phyloP scores from a whole-genome alignment of 192 early-diverging fungal species.

The Jimgerdemannia lactiflua region DNA sequence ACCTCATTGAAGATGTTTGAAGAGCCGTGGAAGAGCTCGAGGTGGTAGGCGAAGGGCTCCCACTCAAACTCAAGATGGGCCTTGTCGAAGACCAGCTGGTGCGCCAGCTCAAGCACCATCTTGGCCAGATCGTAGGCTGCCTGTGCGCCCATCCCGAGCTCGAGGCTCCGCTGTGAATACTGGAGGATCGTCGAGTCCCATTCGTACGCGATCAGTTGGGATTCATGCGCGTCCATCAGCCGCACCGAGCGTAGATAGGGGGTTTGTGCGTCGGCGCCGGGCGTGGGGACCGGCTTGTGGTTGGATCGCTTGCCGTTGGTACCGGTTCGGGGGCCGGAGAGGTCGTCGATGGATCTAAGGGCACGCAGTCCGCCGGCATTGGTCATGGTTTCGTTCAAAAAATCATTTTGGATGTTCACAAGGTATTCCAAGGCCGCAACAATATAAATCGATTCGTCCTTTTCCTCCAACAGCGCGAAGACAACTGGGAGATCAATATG shows the following conservation, averaged over 20 bases:
- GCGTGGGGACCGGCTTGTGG: not conserved
- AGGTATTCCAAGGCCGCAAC: slow-evolving; percentile 12
- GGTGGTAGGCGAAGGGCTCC: slow-evolving; percentile 13
- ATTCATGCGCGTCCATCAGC: not conserved
- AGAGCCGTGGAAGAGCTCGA: slow-evolving; percentile 12
- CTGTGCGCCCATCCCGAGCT: slow-evolving; percentile 6
- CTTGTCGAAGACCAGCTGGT: slow-evolving; percentile 4
- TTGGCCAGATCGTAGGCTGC: slow-evolving; percentile 15
- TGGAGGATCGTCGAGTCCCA: slow-evolving; percentile 11
- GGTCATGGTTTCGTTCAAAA: slow-evolving; percentile 4
- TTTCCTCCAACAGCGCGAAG: slow-evolving; percentile 3
- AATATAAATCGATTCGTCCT: slow-evolving; percentile 6
- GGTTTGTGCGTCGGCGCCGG: not conserved
- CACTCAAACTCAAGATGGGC: slow-evolving; percentile 1
- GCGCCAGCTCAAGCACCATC: slow-evolving; percentile 10
- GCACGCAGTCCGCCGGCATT: not conserved
- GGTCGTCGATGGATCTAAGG: no score
- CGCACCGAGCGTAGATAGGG: slow-evolving; percentile 6
- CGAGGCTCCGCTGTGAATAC: slow-evolving; percentile 14
- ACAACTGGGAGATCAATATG: not conserved
- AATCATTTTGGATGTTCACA: slow-evolving; percentile 15
- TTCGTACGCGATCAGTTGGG: slow-evolving; percentile 12
- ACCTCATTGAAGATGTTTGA: slow-evolving; percentile 11
- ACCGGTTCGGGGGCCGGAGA: no score
- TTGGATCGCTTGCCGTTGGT: no score